Evolutionary conservation across 257 asterid species (phyloP).

Genomic region (Catharanthus roseus): DNA sequence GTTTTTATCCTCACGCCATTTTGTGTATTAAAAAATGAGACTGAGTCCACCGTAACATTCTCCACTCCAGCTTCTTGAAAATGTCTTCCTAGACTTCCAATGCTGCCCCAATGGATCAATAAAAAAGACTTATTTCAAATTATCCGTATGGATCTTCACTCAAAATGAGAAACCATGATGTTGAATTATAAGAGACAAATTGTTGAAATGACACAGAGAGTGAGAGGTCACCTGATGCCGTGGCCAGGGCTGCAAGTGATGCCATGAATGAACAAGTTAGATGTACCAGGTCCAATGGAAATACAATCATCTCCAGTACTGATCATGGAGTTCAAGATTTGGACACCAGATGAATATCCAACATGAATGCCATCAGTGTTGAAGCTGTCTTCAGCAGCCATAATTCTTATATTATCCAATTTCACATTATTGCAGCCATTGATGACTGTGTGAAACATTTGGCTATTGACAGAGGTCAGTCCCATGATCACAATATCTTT

Average conservation of each 20-base stretch:
- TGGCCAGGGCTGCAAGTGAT: conserved; percentile 32
- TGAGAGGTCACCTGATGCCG: conserved; percentile 27
- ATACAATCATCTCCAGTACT: too few relatives aligned
- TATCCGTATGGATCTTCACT: too few relatives aligned
- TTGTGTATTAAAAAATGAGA: conserved; percentile 7
- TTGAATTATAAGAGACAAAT: too few relatives aligned
- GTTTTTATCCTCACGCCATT: conserved; percentile 24
- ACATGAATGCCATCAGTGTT: conserved; percentile 35
- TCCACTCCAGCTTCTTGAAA: conserved; percentile 16
- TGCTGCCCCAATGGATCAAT: conserved; percentile 7
- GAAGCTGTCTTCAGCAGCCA: conserved; percentile 23
- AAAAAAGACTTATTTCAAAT: not conserved
- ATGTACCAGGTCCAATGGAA: conserved; percentile 32
- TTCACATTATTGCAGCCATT: conserved; percentile 19
- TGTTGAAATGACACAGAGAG: too few relatives aligned
- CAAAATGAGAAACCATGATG: too few relatives aligned
- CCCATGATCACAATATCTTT: conserved; percentile 20
- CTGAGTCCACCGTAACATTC: conserved; percentile 14
- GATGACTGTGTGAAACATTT: conserved; percentile 22
- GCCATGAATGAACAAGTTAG: conserved; percentile 17
- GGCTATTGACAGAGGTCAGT: conserved; percentile 26
- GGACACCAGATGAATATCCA: conserved; percentile 17
- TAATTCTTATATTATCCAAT: conserved; percentile 16
- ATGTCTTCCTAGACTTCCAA: conserved; percentile 22
- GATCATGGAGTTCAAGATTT: conserved; percentile 19